These are phyloP conservation scores for Vigna trinervia DNA, from an alignment of 306 rosid species.

Conservation along the genomic window DNA sequence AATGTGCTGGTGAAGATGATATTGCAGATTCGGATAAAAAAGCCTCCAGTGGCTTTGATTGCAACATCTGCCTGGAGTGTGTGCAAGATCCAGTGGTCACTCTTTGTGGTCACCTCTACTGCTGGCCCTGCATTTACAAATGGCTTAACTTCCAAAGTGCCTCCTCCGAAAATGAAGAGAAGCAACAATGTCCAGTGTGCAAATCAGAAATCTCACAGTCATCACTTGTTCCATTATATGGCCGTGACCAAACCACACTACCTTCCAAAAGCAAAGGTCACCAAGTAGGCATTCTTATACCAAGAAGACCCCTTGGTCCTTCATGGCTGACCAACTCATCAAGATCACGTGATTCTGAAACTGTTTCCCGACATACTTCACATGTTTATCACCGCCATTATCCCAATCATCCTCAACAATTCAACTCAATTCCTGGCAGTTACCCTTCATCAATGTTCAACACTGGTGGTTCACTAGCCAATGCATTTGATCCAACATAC, in stretches of 20 bases:
- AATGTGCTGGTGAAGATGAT: slow-evolving; percentile 45
- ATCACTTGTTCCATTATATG: slow-evolving; percentile 77
- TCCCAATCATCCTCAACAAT: slow-evolving; percentile 47
- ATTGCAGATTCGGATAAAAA: slow-evolving; percentile 49
- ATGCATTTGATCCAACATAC: slow-evolving; percentile 49
- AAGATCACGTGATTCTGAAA: slow-evolving; percentile 37
- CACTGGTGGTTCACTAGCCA: slow-evolving; percentile 49
- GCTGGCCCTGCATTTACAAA: slow-evolving; percentile 97
- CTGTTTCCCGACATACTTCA: slow-evolving; percentile 41
- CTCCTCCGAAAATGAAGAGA: slow-evolving; percentile 47
- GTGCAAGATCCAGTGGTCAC: slow-evolving; percentile 94
- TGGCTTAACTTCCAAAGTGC: slow-evolving; percentile 67
- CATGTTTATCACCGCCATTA: slow-evolving; percentile 51
- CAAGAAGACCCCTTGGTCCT: slow-evolving; percentile 69
- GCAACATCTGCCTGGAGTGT: slow-evolving; percentile 86
- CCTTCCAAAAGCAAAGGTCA: slow-evolving; percentile 54
- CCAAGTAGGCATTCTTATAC: slow-evolving; percentile 57
- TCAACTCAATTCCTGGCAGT: slow-evolving; percentile 41
- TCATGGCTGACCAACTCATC: slow-evolving; percentile 47
- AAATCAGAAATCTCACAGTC: slow-evolving; percentile 74
- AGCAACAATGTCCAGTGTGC: slow-evolving; percentile 82
- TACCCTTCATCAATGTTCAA: slow-evolving; percentile 47
- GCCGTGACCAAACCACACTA: slow-evolving; percentile 55
- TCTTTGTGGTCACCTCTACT: slow-evolving; percentile 95
- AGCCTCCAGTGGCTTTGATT: slow-evolving; percentile 67